phyloP scores from a whole-genome alignment of 2,329 filamentous ascomycete species.

The Scorias spongiosa region DNA sequence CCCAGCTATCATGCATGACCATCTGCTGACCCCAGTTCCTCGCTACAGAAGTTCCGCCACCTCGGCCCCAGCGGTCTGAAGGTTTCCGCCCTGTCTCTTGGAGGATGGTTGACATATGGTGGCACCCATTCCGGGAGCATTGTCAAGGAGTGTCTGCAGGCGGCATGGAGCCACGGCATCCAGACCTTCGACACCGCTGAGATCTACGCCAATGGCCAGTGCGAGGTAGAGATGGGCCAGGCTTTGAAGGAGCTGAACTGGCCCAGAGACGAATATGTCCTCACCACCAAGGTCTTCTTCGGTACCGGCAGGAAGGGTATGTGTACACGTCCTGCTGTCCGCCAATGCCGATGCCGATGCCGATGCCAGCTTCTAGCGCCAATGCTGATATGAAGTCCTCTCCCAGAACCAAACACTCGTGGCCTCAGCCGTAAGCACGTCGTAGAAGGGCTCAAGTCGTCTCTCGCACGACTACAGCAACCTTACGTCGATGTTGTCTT shows the following conservation, averaged over 20 bases:
- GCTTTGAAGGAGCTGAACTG: constrained; percentile 31
- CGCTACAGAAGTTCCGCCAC: constrained; percentile 22
- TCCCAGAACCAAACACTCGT: constrained; percentile 43
- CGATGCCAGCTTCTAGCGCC: constrained; percentile 42
- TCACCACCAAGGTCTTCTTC: constrained; percentile 34
- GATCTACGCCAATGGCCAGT: constrained; percentile 42
- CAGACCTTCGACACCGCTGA: constrained; percentile 32
- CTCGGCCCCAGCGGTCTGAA: constrained; percentile 33
- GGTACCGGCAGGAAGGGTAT: constrained; percentile 25
- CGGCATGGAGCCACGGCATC: constrained; percentile 31
- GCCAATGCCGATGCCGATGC: constrained; percentile 8
- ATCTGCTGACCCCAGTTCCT: neutral
- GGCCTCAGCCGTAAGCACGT: constrained; percentile 36
- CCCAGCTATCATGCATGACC: neutral
- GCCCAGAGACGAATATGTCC: constrained; percentile 32
- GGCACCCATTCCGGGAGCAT: constrained; percentile 35
- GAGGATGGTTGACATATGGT: constrained; percentile 30
- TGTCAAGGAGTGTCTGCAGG: constrained; percentile 36
- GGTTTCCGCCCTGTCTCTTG: constrained; percentile 36
- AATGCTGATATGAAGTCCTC: constrained; percentile 16
- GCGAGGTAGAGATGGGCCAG: constrained; percentile 43
- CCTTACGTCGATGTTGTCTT: constrained; percentile 54
- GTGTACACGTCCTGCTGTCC: neutral
- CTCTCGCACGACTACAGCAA: constrained; percentile 42
- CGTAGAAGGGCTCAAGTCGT: constrained; percentile 43